These are phyloP conservation scores for Fonsecaea pedrosoi DNA, from an alignment of 2,329 filamentous ascomycete genomes.

Conservation along the genomic window DNA sequence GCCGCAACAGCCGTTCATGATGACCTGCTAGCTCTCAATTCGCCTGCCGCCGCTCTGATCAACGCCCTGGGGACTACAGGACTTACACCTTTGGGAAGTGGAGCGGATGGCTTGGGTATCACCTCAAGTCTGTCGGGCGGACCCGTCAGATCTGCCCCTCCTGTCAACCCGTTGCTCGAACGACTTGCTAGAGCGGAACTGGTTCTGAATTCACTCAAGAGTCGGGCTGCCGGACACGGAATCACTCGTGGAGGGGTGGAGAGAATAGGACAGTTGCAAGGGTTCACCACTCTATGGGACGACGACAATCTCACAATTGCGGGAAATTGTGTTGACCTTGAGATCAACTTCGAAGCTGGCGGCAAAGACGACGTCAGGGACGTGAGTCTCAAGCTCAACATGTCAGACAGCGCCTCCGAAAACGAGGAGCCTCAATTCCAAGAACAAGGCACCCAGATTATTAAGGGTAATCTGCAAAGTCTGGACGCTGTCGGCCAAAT, in stretches of 20 bases:
- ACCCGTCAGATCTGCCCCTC: slow-evolving; percentile 47
- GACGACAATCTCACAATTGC: slow-evolving; percentile 55
- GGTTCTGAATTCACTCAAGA: slow-evolving; percentile 50
- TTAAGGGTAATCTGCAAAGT: slow-evolving; percentile 50
- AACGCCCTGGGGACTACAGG: slow-evolving; percentile 35
- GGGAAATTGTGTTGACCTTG: slow-evolving; percentile 54
- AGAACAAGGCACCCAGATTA: slow-evolving; percentile 51
- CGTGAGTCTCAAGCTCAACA: slow-evolving; percentile 52
- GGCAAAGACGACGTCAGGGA: slow-evolving; percentile 50
- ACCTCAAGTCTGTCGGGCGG: slow-evolving; percentile 51
- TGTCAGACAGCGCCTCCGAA: slow-evolving; percentile 47
- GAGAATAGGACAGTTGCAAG: slow-evolving; percentile 51
- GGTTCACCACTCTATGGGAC: slow-evolving; percentile 56
- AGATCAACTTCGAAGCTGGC: slow-evolving; percentile 52
- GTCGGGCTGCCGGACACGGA: slow-evolving; percentile 51
- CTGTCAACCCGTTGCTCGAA: slow-evolving; percentile 51
- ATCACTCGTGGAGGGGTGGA: slow-evolving; percentile 54
- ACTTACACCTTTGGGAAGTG: slow-evolving; percentile 36
- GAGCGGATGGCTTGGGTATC: slow-evolving; percentile 46
- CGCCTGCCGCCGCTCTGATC: slow-evolving; percentile 52
- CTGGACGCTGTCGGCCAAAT: slow-evolving; percentile 44
- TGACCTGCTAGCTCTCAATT: slow-evolving; percentile 53
- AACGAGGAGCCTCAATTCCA: slow-evolving; percentile 49
- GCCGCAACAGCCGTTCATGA: slow-evolving; percentile 47
- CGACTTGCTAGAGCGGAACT: slow-evolving; percentile 50